phyloP scores from a whole-genome alignment of 2,329 filamentous ascomycete species.

The Botrytis fragariae region DNA sequence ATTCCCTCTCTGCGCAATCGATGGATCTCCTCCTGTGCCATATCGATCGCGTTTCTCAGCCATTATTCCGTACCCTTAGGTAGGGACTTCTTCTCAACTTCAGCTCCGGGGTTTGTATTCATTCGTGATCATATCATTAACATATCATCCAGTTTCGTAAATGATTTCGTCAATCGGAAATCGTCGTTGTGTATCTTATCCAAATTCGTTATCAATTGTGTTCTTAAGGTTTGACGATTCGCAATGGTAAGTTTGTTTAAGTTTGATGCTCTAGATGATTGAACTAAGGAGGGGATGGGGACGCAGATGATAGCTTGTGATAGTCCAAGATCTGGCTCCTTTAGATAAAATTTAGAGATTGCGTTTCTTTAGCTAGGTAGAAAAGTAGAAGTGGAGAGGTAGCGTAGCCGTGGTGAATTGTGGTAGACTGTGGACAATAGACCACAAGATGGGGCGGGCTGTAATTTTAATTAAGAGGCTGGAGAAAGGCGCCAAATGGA shows the following conservation, averaged over 20 bases:
- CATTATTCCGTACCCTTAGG: conserved; percentile 19
- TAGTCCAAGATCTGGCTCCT: conserved; percentile 10
- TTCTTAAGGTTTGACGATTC: background rate
- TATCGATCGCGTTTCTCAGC: conserved; percentile 19
- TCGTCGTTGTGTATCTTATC: background rate
- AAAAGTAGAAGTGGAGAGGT: conserved; percentile 12
- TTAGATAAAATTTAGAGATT: conserved; percentile 17
- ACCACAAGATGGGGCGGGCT: background rate
- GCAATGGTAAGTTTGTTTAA: background rate
- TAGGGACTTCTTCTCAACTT: conserved; percentile 20
- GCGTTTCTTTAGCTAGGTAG: conserved; percentile 10
- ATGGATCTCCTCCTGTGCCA: conserved; percentile 1
- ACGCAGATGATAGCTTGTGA: conserved; percentile 4
- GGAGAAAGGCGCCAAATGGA: conserved; percentile 17
- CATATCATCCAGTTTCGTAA: conserved; percentile 9
- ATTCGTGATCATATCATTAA: conserved; percentile 18
- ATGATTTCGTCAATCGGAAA: background rate
- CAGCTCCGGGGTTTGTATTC: conserved; percentile 14
- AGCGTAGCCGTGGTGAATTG: background rate
- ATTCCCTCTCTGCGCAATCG: conserved; percentile 15
- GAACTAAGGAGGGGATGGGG: conserved; percentile 7
- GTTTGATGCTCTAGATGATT: background rate
- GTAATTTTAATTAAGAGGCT: conserved; percentile 21
- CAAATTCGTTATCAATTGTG: background rate
- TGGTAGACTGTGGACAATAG: background rate